Evolutionary conservation across 2,329 filamentous ascomycete species (phyloP), one percentile per base, ranked within the genome.

Genomic region (Biscogniauxia marginata): DNA sequence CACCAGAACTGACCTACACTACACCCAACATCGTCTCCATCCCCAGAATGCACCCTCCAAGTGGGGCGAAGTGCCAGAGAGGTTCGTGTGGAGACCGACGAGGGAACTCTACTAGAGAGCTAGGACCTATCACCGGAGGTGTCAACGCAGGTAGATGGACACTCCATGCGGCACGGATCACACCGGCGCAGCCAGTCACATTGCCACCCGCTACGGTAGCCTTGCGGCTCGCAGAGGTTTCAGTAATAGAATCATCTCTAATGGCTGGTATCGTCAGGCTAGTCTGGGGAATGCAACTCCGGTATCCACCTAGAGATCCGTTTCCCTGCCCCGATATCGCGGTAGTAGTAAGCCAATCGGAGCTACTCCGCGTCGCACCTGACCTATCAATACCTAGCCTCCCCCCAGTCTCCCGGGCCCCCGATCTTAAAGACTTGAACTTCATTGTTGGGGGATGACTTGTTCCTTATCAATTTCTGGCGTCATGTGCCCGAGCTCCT

Each of bases 241-340:
- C n/a, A 23, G 39, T 19, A 23, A 63, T 55, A 46, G 59, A 56
- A 46, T 59, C 53, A 62, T 54, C 11, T 64, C 67, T 3, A 39
- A n/a, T 39, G 30, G 30, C 30, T 16, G 30, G 30, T 39, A n/a
- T 16, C 30, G 30, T 39, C 30, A 39, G 30, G 30, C 30, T 39
- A 39, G 13, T 16, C 30, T 39, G 30, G 30, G 30, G 13, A 39
- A 39, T 39, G 30, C 30, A 39, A 39, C 30, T 39, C 30, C 11
- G n/a, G 52, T 51, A 22, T 43, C 22, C 23, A 67, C 22, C 46
- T n/a, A 21, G 16, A 46, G 19, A 22, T 49, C 16, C 16, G 23
- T 49, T 49, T 16, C 30, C 30, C n/a, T 2, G 24, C 50, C 57
- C 60, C 60, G 60, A 62, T 60, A 58, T 62, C 54, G 60, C 57